Conservation (phyloP, 768 basidiomycete species). For the Suillus occidentalis region DNA sequence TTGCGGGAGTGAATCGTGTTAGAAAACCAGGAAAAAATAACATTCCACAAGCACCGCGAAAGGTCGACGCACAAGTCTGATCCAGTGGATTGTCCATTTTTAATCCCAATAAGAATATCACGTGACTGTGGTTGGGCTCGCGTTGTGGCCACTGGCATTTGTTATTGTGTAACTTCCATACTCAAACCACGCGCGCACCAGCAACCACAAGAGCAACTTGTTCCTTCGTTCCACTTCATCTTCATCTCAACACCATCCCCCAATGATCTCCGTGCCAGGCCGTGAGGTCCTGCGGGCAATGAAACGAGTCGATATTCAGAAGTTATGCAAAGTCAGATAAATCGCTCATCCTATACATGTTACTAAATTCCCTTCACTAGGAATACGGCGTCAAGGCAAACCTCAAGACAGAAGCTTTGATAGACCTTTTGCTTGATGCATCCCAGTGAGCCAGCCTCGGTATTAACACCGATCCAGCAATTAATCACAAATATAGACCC, state of each 20-base stretch:
- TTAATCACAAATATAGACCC: constrained; percentile 32
- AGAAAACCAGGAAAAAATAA: background rate
- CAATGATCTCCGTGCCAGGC: constrained; percentile 43
- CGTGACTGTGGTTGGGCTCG: constrained; percentile 40
- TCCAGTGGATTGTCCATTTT: background rate
- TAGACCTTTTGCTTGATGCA: constrained; percentile 67
- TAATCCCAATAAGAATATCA: constrained; percentile 20
- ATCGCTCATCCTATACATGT: constrained; percentile 12
- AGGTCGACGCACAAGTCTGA: background rate
- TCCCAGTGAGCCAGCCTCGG: constrained; percentile 36
- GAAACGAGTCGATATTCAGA: constrained; percentile 56
- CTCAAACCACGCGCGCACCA: constrained; percentile 38
- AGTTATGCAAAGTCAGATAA: constrained; percentile 53
- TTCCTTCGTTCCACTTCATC: constrained; percentile 13
- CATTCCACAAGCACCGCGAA: background rate
- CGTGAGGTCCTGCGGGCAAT: constrained; percentile 53
- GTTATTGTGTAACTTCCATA: constrained; percentile 41
- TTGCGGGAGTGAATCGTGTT: background rate
- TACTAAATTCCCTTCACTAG: constrained; percentile 37
- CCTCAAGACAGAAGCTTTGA: constrained; percentile 76
- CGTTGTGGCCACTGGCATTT: constrained; percentile 53
- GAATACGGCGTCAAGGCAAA: constrained; percentile 82
- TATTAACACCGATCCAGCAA: constrained; percentile 36
- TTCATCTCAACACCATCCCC: constrained; percentile 9
- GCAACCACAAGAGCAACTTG: constrained; percentile 7